These are phyloP conservation scores for Fraxinus excelsior DNA, from an alignment of 257 asterid species.

Conservation along the genomic window DNA sequence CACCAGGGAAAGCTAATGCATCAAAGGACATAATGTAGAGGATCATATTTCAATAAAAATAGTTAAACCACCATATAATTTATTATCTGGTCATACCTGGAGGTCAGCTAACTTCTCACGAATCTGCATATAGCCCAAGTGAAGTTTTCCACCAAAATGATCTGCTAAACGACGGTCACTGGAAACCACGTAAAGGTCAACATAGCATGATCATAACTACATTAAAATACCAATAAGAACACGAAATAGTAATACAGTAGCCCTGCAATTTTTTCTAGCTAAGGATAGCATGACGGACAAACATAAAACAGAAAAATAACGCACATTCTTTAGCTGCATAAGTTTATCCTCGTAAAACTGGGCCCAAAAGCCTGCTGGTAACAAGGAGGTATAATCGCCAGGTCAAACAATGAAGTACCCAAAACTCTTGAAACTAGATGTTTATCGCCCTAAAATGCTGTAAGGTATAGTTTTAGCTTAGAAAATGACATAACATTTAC, in stretches of 20 bases:
- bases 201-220: neutral
- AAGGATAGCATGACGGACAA: slow-evolving; percentile 44
- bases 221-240: neutral
- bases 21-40: neutral
- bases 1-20: neutral
- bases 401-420: slow-evolving; percentile 71
- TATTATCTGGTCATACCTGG: slow-evolving; percentile 55
- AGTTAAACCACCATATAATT: slow-evolving; percentile 3
- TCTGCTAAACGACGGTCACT: slow-evolving; percentile 99
- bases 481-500: slow-evolving; percentile 30
- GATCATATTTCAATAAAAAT: slow-evolving; percentile 3
- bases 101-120: slow-evolving; percentile 96
- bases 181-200: slow-evolving; percentile 41
- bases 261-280: slow-evolving; percentile 35
- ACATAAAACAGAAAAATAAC: slow-evolving; percentile 72
- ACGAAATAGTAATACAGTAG: slow-evolving; percentile 2
- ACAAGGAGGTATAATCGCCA: slow-evolving; percentile 86
- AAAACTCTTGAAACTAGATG: slow-evolving; percentile 45
- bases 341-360: slow-evolving; percentile 97
- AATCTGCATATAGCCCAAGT: slow-evolving; percentile 92
- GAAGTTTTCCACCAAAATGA: slow-evolving; percentile 99
- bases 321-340: slow-evolving; percentile 99
- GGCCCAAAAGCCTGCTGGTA: slow-evolving; percentile 99
- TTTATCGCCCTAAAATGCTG: slow-evolving; percentile 31
- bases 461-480: neutral